Evolutionary conservation across 164 flowering plant genomes (phyloP), one percentile per base, ranked within the genome.

Genomic region (Macadamia integrifolia): DNA sequence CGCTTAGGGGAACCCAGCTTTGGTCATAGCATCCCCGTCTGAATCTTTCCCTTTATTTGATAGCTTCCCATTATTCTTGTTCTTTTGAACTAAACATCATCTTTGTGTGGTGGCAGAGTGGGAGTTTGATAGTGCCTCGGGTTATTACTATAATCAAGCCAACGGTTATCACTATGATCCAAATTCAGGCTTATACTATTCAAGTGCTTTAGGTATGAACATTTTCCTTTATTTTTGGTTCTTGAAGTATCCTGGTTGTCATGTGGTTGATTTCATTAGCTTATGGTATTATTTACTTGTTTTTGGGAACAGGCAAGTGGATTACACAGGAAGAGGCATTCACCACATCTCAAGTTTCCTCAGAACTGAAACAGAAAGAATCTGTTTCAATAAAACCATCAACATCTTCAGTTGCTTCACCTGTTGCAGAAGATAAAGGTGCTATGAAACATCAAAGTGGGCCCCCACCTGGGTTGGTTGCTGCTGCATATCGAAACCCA

Each of bases 141-240:
- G 97, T 44, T 90, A 94, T 76, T 90, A 90, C 77, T 80, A 85
- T 72, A 85, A 84, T 62, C 80, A 52, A 74, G 77, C 64, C 40
- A 86, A 76, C 69, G 88, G 91, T 65, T 81, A 80, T 67, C 74
- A 82, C 82, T 84, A 90, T 69, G 96, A 93, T 73, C 80, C 93
- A 10, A 91, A 84, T 62, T 91, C 98, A 30, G 93, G 97, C 68
- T 87, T 92, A 66, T 92, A 90, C 80, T 90, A 85, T 65, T 86
- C 90, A 17, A 88, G 87, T 71, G 72, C 87, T 56, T 69, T 87
- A 82, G 97, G 98, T 94, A 84, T 49, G 31, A 46, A 43, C 13
- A 4, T 1, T 9, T 43, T 18, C 60, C 42, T 17, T 13, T 57
- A 58, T 9, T 48, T 10, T 52, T 40, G n/a, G n/a, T 53, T 64